Conservation (phyloP, 306 rosid genomes). For the Gillenia trifoliata region DNA sequence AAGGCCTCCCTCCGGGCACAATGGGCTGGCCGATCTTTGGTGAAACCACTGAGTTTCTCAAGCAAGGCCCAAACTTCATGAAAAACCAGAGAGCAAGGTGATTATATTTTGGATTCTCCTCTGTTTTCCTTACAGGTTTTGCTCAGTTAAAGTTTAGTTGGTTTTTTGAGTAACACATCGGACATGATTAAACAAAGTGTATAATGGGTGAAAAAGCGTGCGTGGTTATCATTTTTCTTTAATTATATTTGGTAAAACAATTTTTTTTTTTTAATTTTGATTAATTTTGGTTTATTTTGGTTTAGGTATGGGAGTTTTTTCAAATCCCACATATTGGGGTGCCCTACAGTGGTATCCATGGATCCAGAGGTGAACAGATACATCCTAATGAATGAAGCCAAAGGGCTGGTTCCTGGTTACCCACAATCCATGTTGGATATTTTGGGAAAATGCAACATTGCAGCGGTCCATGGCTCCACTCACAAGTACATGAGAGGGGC, state of each 20-base stretch:
- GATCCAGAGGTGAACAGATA: slow-evolving; percentile 89
- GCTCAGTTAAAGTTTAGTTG: background rate
- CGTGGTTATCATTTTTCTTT: too few relatives aligned
- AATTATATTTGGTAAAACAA: too few relatives aligned
- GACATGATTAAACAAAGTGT: too few relatives aligned
- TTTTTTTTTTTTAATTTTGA: background rate
- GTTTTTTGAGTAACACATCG: background rate
- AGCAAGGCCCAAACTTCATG: slow-evolving; percentile 96
- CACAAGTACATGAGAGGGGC: slow-evolving; percentile 93
- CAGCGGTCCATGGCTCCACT: slow-evolving; percentile 93
- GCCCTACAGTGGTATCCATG: slow-evolving; percentile 95
- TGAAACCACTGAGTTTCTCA: slow-evolving; percentile 93
- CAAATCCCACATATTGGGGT: slow-evolving; percentile 93
- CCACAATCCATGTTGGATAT: slow-evolving; percentile 94
- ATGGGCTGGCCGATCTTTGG: slow-evolving; percentile 99
- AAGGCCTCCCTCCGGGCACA: slow-evolving; percentile 93
- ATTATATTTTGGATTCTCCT: slow-evolving; percentile 1
- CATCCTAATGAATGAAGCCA: slow-evolving; percentile 86
- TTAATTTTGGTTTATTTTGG: background rate
- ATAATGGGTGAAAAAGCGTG: too few relatives aligned
- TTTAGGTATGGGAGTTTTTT: slow-evolving; percentile 85
- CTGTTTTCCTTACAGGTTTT: background rate
- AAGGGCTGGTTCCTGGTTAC: slow-evolving; percentile 95
- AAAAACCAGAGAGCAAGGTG: slow-evolving; percentile 91
- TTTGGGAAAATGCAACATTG: slow-evolving; percentile 83